Evolutionary conservation across 352 stramenopile genomes (phyloP).

Genomic region (Pythium chondricola): DNA sequence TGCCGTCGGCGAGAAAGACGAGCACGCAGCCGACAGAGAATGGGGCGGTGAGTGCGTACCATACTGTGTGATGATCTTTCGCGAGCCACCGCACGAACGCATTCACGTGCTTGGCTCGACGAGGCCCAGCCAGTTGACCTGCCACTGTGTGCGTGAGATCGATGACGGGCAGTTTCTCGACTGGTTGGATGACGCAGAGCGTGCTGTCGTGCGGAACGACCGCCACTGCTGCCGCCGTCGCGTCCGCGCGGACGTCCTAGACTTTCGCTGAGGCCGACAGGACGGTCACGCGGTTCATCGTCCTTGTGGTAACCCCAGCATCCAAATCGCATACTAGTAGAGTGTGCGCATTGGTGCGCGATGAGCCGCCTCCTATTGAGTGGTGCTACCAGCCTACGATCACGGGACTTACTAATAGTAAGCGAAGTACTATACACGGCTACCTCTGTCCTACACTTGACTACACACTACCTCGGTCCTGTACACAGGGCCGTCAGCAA

Average conservation of each 20-base stretch:
- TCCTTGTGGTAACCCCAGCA: no score
- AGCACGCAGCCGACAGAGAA: background rate
- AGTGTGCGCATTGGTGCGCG: no score
- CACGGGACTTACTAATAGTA: no score
- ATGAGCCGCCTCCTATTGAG: no score
- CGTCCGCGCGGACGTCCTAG: no score
- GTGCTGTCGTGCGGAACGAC: no score
- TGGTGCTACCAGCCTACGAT: no score
- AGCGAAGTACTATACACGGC: background rate
- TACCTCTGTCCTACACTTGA: background rate
- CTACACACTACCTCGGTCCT: background rate
- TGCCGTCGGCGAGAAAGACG: background rate
- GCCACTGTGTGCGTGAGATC: constrained; percentile 8
- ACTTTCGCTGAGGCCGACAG: no score
- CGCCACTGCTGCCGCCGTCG: no score
- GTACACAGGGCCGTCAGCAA: constrained; percentile 33
- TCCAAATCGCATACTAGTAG: no score
- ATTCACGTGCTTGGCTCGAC: background rate
- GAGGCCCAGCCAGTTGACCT: background rate
- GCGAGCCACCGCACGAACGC: background rate
- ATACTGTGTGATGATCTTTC: background rate
- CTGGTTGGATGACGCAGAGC: constrained; percentile 12
- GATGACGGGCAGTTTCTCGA: constrained; percentile 4
- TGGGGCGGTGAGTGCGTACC: background rate
- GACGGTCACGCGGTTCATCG: no score